phyloP scores from a whole-genome alignment of 768 basidiomycete genomes.

The Lentinula sp. region DNA sequence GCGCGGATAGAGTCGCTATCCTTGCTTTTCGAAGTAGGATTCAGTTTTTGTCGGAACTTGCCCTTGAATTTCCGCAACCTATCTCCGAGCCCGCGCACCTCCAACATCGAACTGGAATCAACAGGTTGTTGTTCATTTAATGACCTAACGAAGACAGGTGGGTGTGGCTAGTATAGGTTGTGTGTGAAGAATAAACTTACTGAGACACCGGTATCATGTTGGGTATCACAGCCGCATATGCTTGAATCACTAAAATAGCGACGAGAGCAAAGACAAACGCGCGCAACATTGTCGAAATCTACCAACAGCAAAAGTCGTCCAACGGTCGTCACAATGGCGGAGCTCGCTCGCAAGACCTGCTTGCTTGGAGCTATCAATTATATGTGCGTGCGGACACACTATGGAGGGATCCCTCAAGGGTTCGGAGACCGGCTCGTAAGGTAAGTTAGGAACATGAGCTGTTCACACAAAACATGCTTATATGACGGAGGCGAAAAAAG shows the following conservation, averaged over 20 bases:
- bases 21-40: background rate
- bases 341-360: background rate
- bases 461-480: background rate
- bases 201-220: background rate
- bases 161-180: too few relatives aligned
- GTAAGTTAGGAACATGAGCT: background rate
- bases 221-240: background rate
- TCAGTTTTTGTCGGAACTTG: background rate
- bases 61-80: background rate
- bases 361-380: background rate
- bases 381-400: background rate
- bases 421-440: background rate
- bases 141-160: background rate
- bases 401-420: background rate
- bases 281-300: background rate
- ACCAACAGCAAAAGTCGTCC: background rate
- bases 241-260: background rate
- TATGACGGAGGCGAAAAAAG: background rate
- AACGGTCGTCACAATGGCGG: background rate
- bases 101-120: background rate
- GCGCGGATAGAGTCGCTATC: background rate
- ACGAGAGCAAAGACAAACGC: background rate
- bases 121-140: background rate
- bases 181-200: background rate
- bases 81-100: background rate